Conservation (phyloP, 805 yeast species). For the Yamadazyma akitaensis region DNA sequence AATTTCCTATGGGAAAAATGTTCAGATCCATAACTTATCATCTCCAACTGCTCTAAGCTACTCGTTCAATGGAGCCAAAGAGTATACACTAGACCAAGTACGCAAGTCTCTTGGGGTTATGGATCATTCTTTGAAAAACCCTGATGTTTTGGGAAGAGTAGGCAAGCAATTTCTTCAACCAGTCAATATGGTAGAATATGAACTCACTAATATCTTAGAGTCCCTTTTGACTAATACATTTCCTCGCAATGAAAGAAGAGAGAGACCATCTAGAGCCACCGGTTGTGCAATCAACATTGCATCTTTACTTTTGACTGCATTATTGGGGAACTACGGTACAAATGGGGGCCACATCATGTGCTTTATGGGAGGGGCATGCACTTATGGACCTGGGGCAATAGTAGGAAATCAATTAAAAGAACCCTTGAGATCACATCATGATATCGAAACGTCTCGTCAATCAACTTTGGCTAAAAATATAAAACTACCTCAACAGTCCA, state of each 20-base stretch:
- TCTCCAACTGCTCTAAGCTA: slow-evolving; percentile 24
- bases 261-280: slow-evolving; percentile 85
- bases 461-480: slow-evolving; percentile 73
- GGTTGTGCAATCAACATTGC: slow-evolving; percentile 92
- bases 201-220: slow-evolving; percentile 75
- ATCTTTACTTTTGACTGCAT: slow-evolving; percentile 71
- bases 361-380: slow-evolving; percentile 94
- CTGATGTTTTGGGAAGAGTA: slow-evolving; percentile 23
- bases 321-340: slow-evolving; percentile 83
- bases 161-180: slow-evolving; percentile 59
- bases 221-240: slow-evolving; percentile 74
- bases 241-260: slow-evolving; percentile 37
- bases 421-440: slow-evolving; percentile 96
- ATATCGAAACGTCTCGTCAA: slow-evolving; percentile 86
- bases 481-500: slow-evolving; percentile 33
- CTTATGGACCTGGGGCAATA: slow-evolving; percentile 90
- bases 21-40: slow-evolving; percentile 70
- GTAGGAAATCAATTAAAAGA: slow-evolving; percentile 90
- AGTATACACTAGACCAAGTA: slow-evolving; percentile 69
- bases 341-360: slow-evolving; percentile 69
- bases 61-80: slow-evolving; percentile 87
- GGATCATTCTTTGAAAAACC: slow-evolving; percentile 22
- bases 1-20: slow-evolving; percentile 86
- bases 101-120: slow-evolving; percentile 46
- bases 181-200: slow-evolving; percentile 75